Evolutionary conservation across 1,284 basidiomycete species (phyloP), one percentile per base, ranked within the genome.

Genomic region (Lignosus rhinocerotis): DNA sequence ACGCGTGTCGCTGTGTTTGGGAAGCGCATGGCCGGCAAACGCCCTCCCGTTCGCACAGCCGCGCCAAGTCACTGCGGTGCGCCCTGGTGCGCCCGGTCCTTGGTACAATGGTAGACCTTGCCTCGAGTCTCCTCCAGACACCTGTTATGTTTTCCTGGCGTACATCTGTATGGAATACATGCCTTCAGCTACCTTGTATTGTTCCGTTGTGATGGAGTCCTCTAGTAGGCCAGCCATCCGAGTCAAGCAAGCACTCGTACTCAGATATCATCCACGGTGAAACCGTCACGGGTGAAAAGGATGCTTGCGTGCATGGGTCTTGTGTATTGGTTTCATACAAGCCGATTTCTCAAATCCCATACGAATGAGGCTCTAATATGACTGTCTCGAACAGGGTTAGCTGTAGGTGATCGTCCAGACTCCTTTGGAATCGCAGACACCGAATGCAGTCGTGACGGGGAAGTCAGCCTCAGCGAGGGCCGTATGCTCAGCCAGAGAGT

Each of bases 1-100:
- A 72, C 70, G 73, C 71, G 75, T 71, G 77, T 66, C 60, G 62
- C 59, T 64, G 55, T 67, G 64, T 65, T 62, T 61, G 62, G 65
- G 60, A 66, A 57, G 65, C 61, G 62, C 63, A 63, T 64, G 67
- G 59, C 67, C 67, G 64, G 65, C 67, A 68, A 65, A 58, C 61
- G 61, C 67, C 66, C 61, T 52, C 52, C 60, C 60, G 60, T 55
- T 44, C 55, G 53, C 61, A 60, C 64, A 59, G 57, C 64, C 56
- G 55, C 51, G 34, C 56, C 53, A n/a, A n/a, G n/a, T n/a, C n/a
- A n/a, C n/a, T n/a, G n/a, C n/a, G n/a, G n/a, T n/a, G n/a, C n/a
- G n/a, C n/a, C n/a, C n/a, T n/a, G n/a, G 51, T 60, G 53, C 60
- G 57, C 59, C 25, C 62, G 49, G 55, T 34, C 45, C 51, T 45